Percentiles rank a stretch among this genome's conserved stretches.
These are phyloP conservation scores for Thelonectria olida DNA, from an alignment of 2,329 filamentous ascomycete species.

Conservation along the genomic window DNA sequence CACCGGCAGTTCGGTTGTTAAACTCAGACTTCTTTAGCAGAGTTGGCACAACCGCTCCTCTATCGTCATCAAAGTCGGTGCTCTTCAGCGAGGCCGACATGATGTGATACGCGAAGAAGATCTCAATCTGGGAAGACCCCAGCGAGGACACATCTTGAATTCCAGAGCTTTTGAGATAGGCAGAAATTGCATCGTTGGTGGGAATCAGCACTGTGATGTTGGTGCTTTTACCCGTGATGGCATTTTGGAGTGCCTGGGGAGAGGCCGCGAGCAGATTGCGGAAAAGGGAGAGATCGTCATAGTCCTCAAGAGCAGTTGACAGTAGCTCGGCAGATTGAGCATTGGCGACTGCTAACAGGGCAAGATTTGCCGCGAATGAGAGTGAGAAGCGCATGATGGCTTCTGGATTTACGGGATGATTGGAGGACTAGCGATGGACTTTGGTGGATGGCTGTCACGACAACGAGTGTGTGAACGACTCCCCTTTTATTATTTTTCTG, in stretches of 20 bases:
- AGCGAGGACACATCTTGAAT: slow-evolving; percentile 17
- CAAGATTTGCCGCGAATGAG: not conserved
- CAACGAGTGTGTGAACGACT: not conserved
- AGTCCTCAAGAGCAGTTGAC: slow-evolving; percentile 16
- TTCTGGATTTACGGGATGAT: not conserved
- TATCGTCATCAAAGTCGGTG: slow-evolving; percentile 12
- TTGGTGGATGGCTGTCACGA: not conserved
- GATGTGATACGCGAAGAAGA: slow-evolving; percentile 33
- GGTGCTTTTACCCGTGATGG: slow-evolving; percentile 2
- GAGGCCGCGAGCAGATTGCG: slow-evolving; percentile 13
- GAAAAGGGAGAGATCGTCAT: slow-evolving; percentile 27
- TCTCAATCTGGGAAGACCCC: slow-evolving; percentile 1
- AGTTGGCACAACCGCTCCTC: slow-evolving; percentile 25
- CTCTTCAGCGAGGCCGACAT: slow-evolving; percentile 19
- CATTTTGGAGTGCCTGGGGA: not conserved
- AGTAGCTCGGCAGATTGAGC: slow-evolving; percentile 25
- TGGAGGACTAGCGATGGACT: not conserved
- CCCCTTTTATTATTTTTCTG: not conserved
- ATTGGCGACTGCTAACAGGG: slow-evolving; percentile 1
- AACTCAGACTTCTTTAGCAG: slow-evolving; percentile 17
- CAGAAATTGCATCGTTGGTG: slow-evolving; percentile 28
- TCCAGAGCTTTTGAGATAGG: slow-evolving; percentile 18
- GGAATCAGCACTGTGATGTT: slow-evolving; percentile 35
- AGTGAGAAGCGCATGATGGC: slow-evolving; percentile 15
- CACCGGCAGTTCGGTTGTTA: slow-evolving; percentile 32